A percentile compares a stretch with the other conserved stretches of the same genome.
Evolutionary conservation across 192 early-diverging fungal species (phyloP).

Genomic region (Thamnidium elegans): DNA sequence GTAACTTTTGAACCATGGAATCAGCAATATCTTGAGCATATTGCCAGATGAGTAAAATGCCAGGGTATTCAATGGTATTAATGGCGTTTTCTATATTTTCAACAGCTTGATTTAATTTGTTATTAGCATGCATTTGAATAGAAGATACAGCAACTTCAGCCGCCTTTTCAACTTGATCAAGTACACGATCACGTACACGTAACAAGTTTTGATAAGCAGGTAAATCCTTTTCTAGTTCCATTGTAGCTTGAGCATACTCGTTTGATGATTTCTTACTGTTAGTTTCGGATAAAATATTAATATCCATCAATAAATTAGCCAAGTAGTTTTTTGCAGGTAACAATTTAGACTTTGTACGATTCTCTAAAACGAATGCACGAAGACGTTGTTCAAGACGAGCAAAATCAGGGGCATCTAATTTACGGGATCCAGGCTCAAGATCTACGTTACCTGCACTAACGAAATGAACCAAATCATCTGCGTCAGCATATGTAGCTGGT

Average conservation of each 20-base stretch:
- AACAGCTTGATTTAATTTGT: constrained; percentile 49
- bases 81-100: constrained; percentile 66
- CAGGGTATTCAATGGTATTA: constrained; percentile 73
- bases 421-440: constrained; percentile 27
- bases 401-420: constrained; percentile 60
- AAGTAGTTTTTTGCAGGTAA: constrained; percentile 92
- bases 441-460: constrained; percentile 68
- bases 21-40: constrained; percentile 82
- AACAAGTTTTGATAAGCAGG: constrained; percentile 78
- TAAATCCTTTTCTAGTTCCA: constrained; percentile 58
- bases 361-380: constrained; percentile 91
- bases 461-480: constrained; percentile 94
- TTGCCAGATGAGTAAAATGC: constrained; percentile 79
- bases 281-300: constrained; percentile 66
- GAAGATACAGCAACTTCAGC: constrained; percentile 57
- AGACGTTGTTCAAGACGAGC: constrained; percentile 79
- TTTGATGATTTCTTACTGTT: constrained; percentile 63
- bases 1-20: constrained; percentile 61
- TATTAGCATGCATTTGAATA: constrained; percentile 46
- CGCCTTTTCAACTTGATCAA: constrained; percentile 59
- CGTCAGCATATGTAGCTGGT: constrained; percentile 85
- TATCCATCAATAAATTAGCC: constrained; percentile 79
- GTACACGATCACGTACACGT: constrained; percentile 64
- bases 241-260: constrained; percentile 59
- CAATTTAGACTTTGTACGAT: constrained; percentile 91